phyloP scores from a whole-genome alignment of 352 stramenopile species.

The Phytophthora sp. region DNA sequence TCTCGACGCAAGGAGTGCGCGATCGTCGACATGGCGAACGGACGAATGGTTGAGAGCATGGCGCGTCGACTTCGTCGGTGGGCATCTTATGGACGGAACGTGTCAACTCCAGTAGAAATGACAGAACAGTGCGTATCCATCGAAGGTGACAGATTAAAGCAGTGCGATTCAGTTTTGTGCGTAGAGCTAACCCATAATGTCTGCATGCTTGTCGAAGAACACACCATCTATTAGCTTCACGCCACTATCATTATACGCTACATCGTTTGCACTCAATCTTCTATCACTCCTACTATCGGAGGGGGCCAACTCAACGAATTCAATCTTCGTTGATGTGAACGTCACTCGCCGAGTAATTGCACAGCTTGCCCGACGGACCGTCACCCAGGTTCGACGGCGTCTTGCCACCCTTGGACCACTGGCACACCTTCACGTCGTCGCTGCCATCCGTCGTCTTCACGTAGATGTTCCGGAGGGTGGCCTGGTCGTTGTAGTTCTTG shows the following conservation, averaged over 20 bases:
- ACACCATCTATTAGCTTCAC: slow-evolving; percentile 4
- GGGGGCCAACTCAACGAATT: not conserved
- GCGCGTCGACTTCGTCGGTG: too few relatives aligned
- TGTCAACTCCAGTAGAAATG: too few relatives aligned
- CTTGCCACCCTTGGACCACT: slow-evolving; percentile 23
- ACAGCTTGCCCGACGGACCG: slow-evolving; percentile 12
- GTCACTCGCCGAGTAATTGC: slow-evolving; percentile 8
- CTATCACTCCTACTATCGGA: not conserved
- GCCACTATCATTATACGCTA: not conserved
- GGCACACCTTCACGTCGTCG: slow-evolving; percentile 8
- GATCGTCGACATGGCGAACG: too few relatives aligned
- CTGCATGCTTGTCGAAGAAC: not conserved
- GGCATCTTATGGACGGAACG: too few relatives aligned
- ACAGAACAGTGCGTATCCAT: too few relatives aligned
- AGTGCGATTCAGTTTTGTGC: too few relatives aligned
- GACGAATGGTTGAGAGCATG: too few relatives aligned
- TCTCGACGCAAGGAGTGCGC: too few relatives aligned
- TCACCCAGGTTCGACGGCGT: not conserved
- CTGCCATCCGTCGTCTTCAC: slow-evolving; percentile 20
- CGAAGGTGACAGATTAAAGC: too few relatives aligned
- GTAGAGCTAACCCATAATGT: too few relatives aligned
- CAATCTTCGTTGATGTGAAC: not conserved
- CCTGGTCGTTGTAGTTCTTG: slow-evolving; percentile 31
- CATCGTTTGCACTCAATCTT: too few relatives aligned
- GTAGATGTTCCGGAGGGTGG: slow-evolving; percentile 27